Evolutionary conservation across 2,329 filamentous ascomycete species (phyloP).

Genomic region (Ceratocystis cacaofunesta): DNA sequence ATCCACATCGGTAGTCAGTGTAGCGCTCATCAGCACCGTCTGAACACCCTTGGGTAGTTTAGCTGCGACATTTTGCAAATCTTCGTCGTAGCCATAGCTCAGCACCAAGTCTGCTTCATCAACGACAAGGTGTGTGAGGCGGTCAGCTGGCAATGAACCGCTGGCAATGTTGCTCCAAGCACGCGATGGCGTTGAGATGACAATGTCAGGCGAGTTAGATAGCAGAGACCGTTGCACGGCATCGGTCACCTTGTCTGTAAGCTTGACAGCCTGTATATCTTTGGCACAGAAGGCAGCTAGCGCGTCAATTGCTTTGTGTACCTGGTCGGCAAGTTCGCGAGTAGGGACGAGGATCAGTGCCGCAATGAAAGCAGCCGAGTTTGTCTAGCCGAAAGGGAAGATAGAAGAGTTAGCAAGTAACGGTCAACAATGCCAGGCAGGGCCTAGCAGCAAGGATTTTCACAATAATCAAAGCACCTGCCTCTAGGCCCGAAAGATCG

Average conservation of each 20-base stretch:
- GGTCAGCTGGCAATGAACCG: slow-evolving; percentile 49
- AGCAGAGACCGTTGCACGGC: slow-evolving; percentile 77
- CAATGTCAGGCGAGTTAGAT: slow-evolving; percentile 71
- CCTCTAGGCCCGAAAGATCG: background rate
- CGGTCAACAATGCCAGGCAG: too few species aligned
- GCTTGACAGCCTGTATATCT: slow-evolving; percentile 65
- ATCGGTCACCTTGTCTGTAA: slow-evolving; percentile 81
- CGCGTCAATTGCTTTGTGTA: slow-evolving; percentile 60
- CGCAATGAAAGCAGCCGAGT: slow-evolving; percentile 42
- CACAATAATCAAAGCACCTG: background rate
- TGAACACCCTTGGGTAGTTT: slow-evolving; percentile 73
- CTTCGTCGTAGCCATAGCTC: slow-evolving; percentile 87
- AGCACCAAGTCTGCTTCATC: slow-evolving; percentile 91
- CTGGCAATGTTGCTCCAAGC: slow-evolving; percentile 59
- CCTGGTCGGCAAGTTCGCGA: slow-evolving; percentile 83
- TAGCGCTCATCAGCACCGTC: slow-evolving; percentile 87
- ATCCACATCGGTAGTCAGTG: slow-evolving; percentile 75
- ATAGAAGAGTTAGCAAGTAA: slow-evolving; percentile 13
- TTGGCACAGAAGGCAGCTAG: slow-evolving; percentile 75
- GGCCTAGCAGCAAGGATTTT: background rate
- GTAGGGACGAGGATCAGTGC: slow-evolving; percentile 89
- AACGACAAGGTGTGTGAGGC: slow-evolving; percentile 65
- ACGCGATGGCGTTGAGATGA: slow-evolving; percentile 80
- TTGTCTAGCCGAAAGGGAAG: slow-evolving; percentile 23
- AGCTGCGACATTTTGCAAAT: slow-evolving; percentile 65